Conservation (phyloP, 2,329 filamentous ascomycete species). For the Elsinoe batatas region DNA sequence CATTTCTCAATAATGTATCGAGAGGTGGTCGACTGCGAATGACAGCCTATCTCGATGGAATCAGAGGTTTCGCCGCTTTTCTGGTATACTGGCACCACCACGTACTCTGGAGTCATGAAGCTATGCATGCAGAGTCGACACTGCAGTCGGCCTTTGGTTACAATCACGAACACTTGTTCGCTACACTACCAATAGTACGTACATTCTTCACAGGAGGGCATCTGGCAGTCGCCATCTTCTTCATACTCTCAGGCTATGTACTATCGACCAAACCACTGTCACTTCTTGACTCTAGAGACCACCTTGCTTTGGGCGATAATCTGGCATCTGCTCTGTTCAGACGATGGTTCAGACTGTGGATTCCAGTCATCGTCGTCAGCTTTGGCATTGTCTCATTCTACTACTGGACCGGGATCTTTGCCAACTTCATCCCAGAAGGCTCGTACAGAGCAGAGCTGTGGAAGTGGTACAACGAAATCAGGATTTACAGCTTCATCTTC, state of each 20-base stretch:
- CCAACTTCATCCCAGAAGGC: conserved; percentile 22
- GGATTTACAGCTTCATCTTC: conserved; percentile 61
- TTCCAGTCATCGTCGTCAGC: conserved; percentile 46
- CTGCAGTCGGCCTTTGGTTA: conserved; percentile 49
- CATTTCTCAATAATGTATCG: not conserved
- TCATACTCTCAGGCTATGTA: conserved; percentile 45
- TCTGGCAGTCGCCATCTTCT: conserved; percentile 46
- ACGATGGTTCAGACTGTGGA: conserved; percentile 41
- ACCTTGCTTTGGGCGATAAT: conserved; percentile 32
- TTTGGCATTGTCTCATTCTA: conserved; percentile 45
- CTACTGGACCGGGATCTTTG: conserved; percentile 43
- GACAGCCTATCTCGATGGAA: conserved; percentile 54
- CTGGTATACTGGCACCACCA: conserved; percentile 57
- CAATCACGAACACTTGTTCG: conserved; percentile 40
- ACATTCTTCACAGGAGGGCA: conserved; percentile 53
- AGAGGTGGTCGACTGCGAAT: conserved; percentile 27
- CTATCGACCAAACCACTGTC: conserved; percentile 39
- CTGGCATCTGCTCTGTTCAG: conserved; percentile 42
- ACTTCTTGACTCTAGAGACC: conserved; percentile 34
- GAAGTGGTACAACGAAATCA: conserved; percentile 47
- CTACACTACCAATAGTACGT: conserved; percentile 48
- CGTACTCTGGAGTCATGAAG: conserved; percentile 45
- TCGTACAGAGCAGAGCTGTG: conserved; percentile 36
- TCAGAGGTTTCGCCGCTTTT: conserved; percentile 57
- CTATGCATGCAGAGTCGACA: conserved; percentile 27